Percentiles rank a stretch among this genome's conserved stretches.
Evolutionary conservation across 768 basidiomycete genomes (phyloP).

Genomic region (Tylopilus sp.): DNA sequence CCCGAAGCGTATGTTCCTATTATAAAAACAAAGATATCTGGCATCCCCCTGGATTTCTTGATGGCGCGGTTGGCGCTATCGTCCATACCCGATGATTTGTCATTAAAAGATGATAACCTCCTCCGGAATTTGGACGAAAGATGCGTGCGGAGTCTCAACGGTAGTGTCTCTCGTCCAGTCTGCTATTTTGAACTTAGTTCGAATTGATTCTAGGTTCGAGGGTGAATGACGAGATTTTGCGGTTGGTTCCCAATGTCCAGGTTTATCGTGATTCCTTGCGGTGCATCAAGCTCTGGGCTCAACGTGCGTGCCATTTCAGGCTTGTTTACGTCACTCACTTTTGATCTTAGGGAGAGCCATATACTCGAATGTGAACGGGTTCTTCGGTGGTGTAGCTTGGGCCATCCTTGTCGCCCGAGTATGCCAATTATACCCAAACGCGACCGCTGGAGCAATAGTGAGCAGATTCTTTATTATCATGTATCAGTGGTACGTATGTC

Average conservation of each 20-base stretch:
- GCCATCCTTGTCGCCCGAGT: slow-evolving; percentile 98
- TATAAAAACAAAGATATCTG: slow-evolving; percentile 86
- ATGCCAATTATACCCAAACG: slow-evolving; percentile 97
- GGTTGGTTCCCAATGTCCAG: slow-evolving; percentile 89
- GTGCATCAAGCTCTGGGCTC: slow-evolving; percentile 98
- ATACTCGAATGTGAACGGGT: slow-evolving; percentile 97
- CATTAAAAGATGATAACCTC: slow-evolving; percentile 87
- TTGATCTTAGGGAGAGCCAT: slow-evolving; percentile 76
- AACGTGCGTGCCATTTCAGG: slow-evolving; percentile 54
- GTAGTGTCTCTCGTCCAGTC: slow-evolving; percentile 34
- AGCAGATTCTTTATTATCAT: slow-evolving; percentile 98
- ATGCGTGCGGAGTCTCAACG: slow-evolving; percentile 92
- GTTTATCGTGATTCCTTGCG: slow-evolving; percentile 94
- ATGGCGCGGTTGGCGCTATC: slow-evolving; percentile 88
- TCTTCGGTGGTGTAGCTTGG: slow-evolving; percentile 98
- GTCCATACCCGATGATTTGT: slow-evolving; percentile 88
- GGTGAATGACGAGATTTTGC: slow-evolving; percentile 93
- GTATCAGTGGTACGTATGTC: slow-evolving; percentile 83
- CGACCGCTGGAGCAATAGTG: slow-evolving; percentile 91
- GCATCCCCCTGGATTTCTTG: slow-evolving; percentile 90
- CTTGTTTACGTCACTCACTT: slow-evolving; percentile 5
- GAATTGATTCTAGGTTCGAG: slow-evolving; percentile 64
- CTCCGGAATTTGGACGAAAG: slow-evolving; percentile 91
- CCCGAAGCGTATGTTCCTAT: slow-evolving; percentile 97
- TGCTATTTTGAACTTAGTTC: slow-evolving; percentile 7